A percentile compares a stretch with the other conserved stretches of the same genome.
Conservation (phyloP, 306 rosid genomes). For the Cajanus cajan region DNA sequence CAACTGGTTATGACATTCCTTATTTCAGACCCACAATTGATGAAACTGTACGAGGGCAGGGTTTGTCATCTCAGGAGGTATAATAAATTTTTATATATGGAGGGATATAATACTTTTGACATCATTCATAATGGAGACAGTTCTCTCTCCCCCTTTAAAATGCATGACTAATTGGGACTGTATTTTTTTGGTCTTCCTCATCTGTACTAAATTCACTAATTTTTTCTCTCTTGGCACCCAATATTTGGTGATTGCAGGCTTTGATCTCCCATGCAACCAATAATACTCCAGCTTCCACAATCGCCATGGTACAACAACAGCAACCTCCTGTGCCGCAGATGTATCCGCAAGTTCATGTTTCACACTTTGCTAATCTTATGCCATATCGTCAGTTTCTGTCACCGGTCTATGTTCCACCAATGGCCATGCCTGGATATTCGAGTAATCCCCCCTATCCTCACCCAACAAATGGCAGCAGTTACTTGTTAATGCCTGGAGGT, state of each 20-base stretch:
- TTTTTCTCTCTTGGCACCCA: not conserved
- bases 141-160: not conserved
- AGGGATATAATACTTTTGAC: not conserved
- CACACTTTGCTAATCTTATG: conserved; percentile 86
- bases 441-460: conserved; percentile 86
- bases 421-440: conserved; percentile 94
- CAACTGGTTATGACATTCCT: conserved; percentile 73
- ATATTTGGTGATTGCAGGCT: conserved; percentile 46
- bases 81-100: not conserved
- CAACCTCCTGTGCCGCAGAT: conserved; percentile 83
- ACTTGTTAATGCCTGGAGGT: conserved; percentile 93
- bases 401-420: conserved; percentile 95
- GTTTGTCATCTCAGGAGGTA: conserved; percentile 80
- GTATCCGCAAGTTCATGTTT: conserved; percentile 95
- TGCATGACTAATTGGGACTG: not conserved
- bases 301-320: conserved; percentile 82
- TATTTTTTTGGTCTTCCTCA: not conserved
- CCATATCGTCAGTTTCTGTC: conserved; percentile 89
- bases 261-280: conserved; percentile 59
- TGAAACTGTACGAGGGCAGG: conserved; percentile 65
- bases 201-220: not conserved
- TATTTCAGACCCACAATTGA: conserved; percentile 84
- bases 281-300: conserved; percentile 63
- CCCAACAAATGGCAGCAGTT: conserved; percentile 83
- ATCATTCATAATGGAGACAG: not conserved